Evolutionary conservation across 2,329 filamentous ascomycete genomes (phyloP).

Genomic region (Eutypa lata): DNA sequence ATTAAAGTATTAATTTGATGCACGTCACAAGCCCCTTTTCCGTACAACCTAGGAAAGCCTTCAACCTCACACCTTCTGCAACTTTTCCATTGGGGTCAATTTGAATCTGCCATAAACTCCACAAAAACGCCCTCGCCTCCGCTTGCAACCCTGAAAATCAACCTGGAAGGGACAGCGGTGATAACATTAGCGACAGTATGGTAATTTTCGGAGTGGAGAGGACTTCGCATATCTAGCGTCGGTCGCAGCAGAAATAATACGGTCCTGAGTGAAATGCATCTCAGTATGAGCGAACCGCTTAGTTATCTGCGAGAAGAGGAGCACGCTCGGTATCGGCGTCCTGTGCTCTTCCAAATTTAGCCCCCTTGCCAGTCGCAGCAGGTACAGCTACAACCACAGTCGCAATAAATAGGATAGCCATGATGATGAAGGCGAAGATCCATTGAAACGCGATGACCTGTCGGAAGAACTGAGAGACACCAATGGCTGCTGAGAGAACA

Average conservation of each 20-base stretch:
- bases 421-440: slow-evolving; percentile 88
- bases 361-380: slow-evolving; percentile 57
- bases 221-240: neutral
- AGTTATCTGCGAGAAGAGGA: slow-evolving; percentile 54
- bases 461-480: slow-evolving; percentile 71
- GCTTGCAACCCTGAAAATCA: neutral
- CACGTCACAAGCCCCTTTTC: neutral
- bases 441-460: slow-evolving; percentile 79
- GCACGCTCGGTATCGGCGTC: slow-evolving; percentile 55
- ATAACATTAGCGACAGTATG: slow-evolving; percentile 1
- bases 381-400: slow-evolving; percentile 65
- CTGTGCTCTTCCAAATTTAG: slow-evolving; percentile 44
- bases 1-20: too few species aligned
- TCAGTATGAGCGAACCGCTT: slow-evolving; percentile 4
- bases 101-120: neutral
- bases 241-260: neutral
- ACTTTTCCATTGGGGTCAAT: neutral
- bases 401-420: slow-evolving; percentile 68
- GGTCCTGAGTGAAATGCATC: too few species aligned
- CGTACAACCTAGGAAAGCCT: neutral
- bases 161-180: too few species aligned
- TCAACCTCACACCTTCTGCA: neutral
- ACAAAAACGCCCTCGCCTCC: slow-evolving; percentile 3
- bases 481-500: slow-evolving; percentile 70
- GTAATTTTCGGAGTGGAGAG: neutral